Evolutionary conservation across 139 green algal species (phyloP), one percentile per base, ranked within the genome.

Genomic region (Astrephomene gubernaculifera): DNA sequence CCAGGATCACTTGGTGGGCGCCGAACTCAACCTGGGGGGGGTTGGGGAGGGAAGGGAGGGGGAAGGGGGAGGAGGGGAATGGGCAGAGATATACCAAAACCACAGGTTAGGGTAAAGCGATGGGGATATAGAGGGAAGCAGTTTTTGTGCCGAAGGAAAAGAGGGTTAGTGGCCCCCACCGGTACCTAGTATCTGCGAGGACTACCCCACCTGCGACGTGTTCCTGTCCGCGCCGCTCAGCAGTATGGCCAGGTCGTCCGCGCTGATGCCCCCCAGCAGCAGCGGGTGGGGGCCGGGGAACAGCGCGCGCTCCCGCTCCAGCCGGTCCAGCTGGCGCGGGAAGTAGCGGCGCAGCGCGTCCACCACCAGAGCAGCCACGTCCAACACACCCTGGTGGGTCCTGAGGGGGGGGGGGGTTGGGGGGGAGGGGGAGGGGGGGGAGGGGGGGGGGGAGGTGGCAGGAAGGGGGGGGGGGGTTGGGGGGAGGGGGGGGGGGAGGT

Each of bases 1-100:
- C 90, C 81, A 97, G 89, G 70, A 97, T 93, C 33, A 95, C 93
- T 82, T 97, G 94, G 70, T 96, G 92, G 6, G 94, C 94, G 22
- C 94, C 94, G 89, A 97, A 97, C 74, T 97, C 94, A 19, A 96
- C 90, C 90, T 95, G 90, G 54, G 36, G 41, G 64, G 0, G 7
- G 6, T 25, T 57, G 49, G 17, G 49, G 14, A 12, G 49, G 49
- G 49, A 17, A n/a, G 24, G 61, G 49, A 57, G 49, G 14, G 14
- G 14, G 49, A 17, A 17, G 49, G 49, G 49, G 49, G 49, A 17
- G 12, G 12, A 17, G 49, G 49, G 49, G 49, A 25, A 57, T 57
- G 49, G 17, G 49, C 49, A 25, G 49, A 17, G 49, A n/a, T n/a
- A n/a, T n/a, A n/a, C n/a, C n/a, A n/a, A n/a, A n/a, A n/a, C n/a